Evolutionary conservation across 768 basidiomycete genomes (phyloP), one percentile per base, ranked within the genome.

Genomic region (Agaricus blazei): DNA sequence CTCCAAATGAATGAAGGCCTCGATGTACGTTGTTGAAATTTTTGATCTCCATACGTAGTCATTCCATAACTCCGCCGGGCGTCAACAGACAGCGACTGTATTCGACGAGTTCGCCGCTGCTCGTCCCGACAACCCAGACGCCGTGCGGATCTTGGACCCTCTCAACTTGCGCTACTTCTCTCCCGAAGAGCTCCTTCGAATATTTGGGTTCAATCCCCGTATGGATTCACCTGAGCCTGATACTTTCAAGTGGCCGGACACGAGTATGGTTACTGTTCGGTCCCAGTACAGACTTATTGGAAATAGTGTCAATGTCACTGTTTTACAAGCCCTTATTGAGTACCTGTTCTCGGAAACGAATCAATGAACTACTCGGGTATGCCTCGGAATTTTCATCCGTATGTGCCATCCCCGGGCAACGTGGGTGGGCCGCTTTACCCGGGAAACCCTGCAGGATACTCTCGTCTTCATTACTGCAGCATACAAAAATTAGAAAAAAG

Each of bases 261-360:
- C 65, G 2, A 50, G 37, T 24, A 26, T n/a, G 3, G 68, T 88
- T 9, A 83, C 87, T 2, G 76, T 64, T 1, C 90, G 88, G 67
- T 81, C 85, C 9, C 85, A 83, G 64, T 91, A 92, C 60, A 78
- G 82, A 46, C 71, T 91, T 28, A 85, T 92, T 52, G 90, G 90
- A 15, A 93, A 92, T 66, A 90, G 89, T 54, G 83, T 92, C 7
- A 92, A 92, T 66, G 87, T 91, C 6, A 72, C 73, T 54, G 89
- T 91, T 9, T 83, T 92, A 0, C 74, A 77, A 49, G 70, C 74
- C 57, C 71, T 90, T 50, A 76, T 91, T 41, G 66, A 74, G 40
- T 87, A 84, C 67, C 68, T 91, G 42, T 81, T 82, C n/a, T 48
- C 12, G 26, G 34, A 34, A 11, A 34, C 34, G 19, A 34, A 34